Percentiles rank a stretch among this genome's conserved stretches.
These are phyloP conservation scores for Kazachstania kunashirensis DNA, from an alignment of 805 yeast genomes.

Conservation along the genomic window DNA sequence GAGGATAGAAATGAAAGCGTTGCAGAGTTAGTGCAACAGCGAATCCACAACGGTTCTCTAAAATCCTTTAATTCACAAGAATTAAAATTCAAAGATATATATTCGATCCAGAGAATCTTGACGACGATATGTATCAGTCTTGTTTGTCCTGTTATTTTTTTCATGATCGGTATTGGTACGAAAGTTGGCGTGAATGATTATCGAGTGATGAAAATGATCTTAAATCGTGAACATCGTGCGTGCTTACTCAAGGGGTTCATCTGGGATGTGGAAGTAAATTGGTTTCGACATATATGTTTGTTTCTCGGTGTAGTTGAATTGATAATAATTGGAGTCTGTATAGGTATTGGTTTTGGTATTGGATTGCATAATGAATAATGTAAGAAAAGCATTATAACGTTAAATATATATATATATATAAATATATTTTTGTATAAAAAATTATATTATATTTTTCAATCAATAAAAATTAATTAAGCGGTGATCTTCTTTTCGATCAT, in stretches of 20 bases:
- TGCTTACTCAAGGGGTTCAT: slow-evolving; percentile 23
- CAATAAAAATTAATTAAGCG: slow-evolving; percentile 22
- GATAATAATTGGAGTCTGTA: slow-evolving; percentile 30
- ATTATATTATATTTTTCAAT: not conserved
- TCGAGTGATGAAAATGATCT: slow-evolving; percentile 20
- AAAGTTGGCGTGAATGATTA: slow-evolving; percentile 16
- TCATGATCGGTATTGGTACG: slow-evolving; percentile 21
- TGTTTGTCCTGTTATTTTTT: slow-evolving; percentile 23
- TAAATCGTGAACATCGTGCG: slow-evolving; percentile 18
- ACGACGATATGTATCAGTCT: slow-evolving; percentile 13
- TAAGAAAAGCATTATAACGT: not conserved
- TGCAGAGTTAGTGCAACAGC: slow-evolving; percentile 7
- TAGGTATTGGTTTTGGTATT: slow-evolving; percentile 40
- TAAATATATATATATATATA: not conserved
- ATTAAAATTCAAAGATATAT: slow-evolving; percentile 15
- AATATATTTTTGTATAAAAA: not conserved
- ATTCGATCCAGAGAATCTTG: slow-evolving; percentile 16
- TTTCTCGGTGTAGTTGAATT: slow-evolving; percentile 25
- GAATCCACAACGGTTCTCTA: slow-evolving; percentile 16
- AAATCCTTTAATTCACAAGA: slow-evolving; percentile 17
- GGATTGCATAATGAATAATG: slow-evolving; percentile 22
- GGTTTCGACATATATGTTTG: slow-evolving; percentile 27
- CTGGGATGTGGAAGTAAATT: slow-evolving; percentile 24
- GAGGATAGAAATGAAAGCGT: too few species aligned
- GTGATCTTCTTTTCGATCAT: slow-evolving; percentile 52